phyloP scores from a whole-genome alignment of 78 protist species.

The Dictyostelium discoideum region DNA sequence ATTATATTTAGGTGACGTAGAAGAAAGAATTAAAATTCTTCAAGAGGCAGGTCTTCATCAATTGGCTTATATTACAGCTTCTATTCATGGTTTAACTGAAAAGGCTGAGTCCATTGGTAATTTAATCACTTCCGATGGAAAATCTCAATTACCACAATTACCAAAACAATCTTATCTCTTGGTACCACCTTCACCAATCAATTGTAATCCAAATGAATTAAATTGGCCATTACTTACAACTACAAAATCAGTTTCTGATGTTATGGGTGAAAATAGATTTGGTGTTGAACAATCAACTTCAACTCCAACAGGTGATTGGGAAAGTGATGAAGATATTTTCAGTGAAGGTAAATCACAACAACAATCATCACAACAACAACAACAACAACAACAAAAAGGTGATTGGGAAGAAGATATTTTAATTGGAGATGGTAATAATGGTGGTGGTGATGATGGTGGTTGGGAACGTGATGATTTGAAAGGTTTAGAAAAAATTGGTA shows the following conservation, averaged over 20 bases:
- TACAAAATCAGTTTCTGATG: conserved; percentile 74
- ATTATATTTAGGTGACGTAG: conserved; percentile 95
- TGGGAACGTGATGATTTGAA: conserved; percentile 54
- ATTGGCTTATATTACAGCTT: conserved; percentile 93
- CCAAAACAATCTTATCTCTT: conserved; percentile 40
- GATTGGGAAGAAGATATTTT: conserved; percentile 30
- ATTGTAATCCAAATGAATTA: conserved; percentile 37
- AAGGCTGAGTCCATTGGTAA: conserved; percentile 56
- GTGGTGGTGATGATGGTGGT: conserved; percentile 57
- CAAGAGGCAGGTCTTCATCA: conserved; percentile 74
- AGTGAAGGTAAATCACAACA: not conserved
- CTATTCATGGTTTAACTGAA: conserved; percentile 91
- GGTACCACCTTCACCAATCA: conserved; percentile 86
- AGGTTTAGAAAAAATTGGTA: conserved; percentile 47
- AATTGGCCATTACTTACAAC: conserved; percentile 95
- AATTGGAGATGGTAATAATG: conserved; percentile 39
- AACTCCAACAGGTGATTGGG: not conserved
- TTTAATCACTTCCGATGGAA: conserved; percentile 9
- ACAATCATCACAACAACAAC: not conserved
- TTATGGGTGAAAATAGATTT: conserved; percentile 33
- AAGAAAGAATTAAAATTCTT: conserved; percentile 88
- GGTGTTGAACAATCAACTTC: conserved; percentile 12
- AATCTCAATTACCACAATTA: conserved; percentile 8
- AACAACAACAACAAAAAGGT: not conserved
- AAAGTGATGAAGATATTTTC: conserved; percentile 46